Evolutionary conservation across 495 filamentous ascomycete genomes (phyloP), one percentile per base, ranked within the genome.

Genomic region (Venustampulla echinocandica): DNA sequence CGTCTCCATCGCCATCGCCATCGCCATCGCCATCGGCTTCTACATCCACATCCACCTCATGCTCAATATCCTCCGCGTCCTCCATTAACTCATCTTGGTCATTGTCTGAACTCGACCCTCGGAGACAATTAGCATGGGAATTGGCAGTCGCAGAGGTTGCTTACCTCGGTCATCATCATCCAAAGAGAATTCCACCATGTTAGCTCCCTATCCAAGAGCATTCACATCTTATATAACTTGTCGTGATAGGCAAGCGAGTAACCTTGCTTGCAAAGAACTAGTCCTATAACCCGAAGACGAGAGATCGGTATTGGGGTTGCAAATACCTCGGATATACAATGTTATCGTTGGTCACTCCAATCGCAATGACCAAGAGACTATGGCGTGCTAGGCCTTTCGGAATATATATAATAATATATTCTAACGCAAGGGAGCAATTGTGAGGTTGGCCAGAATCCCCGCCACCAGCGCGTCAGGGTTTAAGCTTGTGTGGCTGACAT

Each of bases 71-170:
- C 30, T 81, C 78, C 9, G 63, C 73, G 55, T 84, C 81, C 35
- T 82, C 71, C 66, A 82, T 77, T n/a, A 69, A 65, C 44, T 82
- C 80, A 24, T 85, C 80, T 47, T 77, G 74, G 21, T 85, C 81
- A 50, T 84, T 83, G 48, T 85, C 81, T 5, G 81, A 84, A 61
- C 77, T 76, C 49, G 74, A 80, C 23, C 78, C 80, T 43, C 64
- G 72, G 75, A 32, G 64, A 27, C 47, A 49, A 30, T 63, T 46
- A 64, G 56, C 25, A 15, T 11, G 13, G n/a, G 2, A 35, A 21
- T 38, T 20, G 18, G 18, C 19, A 34, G n/a, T 35, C 3, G 25
- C 19, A 10, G 11, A 25, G 9, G 38, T 24, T 21, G 53, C 56
- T 50, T 59, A 74, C 74, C 75, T 54, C 75, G 66, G 44, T 80